Evolutionary conservation across 495 filamentous ascomycete species (phyloP), one percentile per base, ranked within the genome.

Genomic region (Xylaria acuta): DNA sequence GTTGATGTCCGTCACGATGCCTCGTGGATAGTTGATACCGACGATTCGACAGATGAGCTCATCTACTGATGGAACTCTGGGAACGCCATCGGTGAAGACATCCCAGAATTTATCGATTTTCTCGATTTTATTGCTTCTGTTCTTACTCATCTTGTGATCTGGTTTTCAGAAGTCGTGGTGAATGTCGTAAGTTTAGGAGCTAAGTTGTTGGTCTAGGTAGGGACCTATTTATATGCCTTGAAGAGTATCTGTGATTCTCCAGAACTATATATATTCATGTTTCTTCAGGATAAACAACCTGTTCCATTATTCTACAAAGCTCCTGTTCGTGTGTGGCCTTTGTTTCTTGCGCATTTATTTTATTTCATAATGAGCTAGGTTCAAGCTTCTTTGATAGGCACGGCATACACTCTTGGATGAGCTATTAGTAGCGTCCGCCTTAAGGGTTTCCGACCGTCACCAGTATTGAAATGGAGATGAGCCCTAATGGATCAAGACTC

Each of bases 11-110:
- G 34, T 59, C 34, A 68, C 34, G 6, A 69, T 40, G 16, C 67
- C 67, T 20, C 16, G 32, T 3, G 67, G 67, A 36, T 30, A 69
- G 22, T 43, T 27, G n/a, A 60, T 18, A 22, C 20, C 41, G 9
- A 69, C 38, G 7, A 59, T 22, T 47, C 54, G 49, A 20, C 67
- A 69, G 25, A 69, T 47, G 22, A 69, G 53, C 53, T 69, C 51
- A 25, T 56, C 67, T 5, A 58, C 67, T 7, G 67, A 41, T 41
- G 67, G 67, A 9, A 47, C 51, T 30, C 54, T 27, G 51, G 67
- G 67, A 6, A 69, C 14, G 1, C 45, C 53, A 14, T 59, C 22
- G 25, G 36, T 16, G 22, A 69, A 69, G 22, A 69, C 51, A 12
- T 56, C 27, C 67, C 67, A 69, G 53, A 69, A 69, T 14, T 58